Percentiles rank a stretch among this genome's conserved stretches.
Evolutionary conservation across 441 rosid genomes (phyloP).

Genomic region (California macrophylla): DNA sequence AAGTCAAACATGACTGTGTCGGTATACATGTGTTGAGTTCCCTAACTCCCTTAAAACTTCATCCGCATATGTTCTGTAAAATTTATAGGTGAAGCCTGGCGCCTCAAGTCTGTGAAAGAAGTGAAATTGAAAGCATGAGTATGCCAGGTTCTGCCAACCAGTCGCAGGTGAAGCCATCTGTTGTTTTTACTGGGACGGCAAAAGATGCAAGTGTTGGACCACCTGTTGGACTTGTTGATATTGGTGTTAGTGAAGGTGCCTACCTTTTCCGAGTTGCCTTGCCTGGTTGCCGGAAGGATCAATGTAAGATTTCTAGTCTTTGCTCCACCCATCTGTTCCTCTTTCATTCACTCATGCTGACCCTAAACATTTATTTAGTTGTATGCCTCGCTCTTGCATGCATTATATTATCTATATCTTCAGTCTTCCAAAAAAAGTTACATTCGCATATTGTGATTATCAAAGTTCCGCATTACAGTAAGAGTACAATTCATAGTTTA

Average conservation of each 20-base stretch:
- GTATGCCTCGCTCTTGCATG: neutral
- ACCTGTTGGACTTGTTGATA: conserved; percentile 48
- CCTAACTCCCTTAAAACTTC: neutral
- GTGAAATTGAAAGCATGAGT: conserved; percentile 25
- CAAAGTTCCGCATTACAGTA: neutral
- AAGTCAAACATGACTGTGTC: neutral
- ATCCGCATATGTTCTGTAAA: neutral
- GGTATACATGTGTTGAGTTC: neutral
- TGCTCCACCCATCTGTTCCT: neutral
- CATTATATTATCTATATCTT: neutral
- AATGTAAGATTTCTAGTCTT: conserved; percentile 32
- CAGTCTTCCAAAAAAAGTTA: neutral
- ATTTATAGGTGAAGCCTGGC: neutral
- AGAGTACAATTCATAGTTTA: neutral
- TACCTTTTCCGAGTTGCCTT: conserved; percentile 61
- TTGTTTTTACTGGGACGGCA: conserved; percentile 42
- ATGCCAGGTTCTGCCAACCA: conserved; percentile 17
- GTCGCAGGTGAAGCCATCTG: conserved; percentile 34
- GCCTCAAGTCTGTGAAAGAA: neutral
- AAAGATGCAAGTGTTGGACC: conserved; percentile 41
- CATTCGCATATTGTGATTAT: neutral
- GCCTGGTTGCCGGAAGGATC: conserved; percentile 48
- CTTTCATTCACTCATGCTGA: neutral
- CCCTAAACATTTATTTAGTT: neutral
- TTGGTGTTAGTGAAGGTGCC: conserved; percentile 54